These are phyloP conservation scores for Omphalotus olearius DNA, from an alignment of 1,284 basidiomycete species.

Conservation along the genomic window DNA sequence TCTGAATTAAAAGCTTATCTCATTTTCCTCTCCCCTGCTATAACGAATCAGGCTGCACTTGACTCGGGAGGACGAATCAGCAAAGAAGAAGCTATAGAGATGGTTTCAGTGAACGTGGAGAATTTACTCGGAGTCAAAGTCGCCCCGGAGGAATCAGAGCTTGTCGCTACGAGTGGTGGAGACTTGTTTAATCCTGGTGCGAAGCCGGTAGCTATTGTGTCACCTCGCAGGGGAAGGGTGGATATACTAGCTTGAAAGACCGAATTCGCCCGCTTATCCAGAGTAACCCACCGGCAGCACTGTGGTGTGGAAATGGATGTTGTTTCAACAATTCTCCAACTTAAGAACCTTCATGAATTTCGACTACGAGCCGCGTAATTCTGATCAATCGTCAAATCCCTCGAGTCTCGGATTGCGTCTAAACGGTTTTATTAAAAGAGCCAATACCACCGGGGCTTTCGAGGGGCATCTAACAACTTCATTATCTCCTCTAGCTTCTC, in stretches of 20 bases:
- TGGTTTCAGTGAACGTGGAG: slow-evolving; percentile 62
- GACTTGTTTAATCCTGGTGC: slow-evolving; percentile 51
- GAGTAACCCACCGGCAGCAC: too few species aligned
- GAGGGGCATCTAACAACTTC: too few species aligned
- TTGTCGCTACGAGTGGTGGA: slow-evolving; percentile 61
- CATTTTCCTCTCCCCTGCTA: neutral
- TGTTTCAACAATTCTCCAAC: too few species aligned
- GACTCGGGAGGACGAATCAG: slow-evolving; percentile 34
- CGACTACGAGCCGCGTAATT: too few species aligned
- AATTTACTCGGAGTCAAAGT: slow-evolving; percentile 40
- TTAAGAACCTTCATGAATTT: too few species aligned
- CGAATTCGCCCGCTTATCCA: too few species aligned
- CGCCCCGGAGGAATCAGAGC: slow-evolving; percentile 35
- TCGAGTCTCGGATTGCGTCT: too few species aligned
- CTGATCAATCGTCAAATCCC: too few species aligned
- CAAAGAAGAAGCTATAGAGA: slow-evolving; percentile 48
- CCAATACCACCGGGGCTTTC: too few species aligned
- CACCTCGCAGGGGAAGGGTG: slow-evolving; percentile 36
- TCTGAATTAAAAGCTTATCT: neutral
- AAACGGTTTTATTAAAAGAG: too few species aligned
- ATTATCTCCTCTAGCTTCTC: neutral
- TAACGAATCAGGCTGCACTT: slow-evolving; percentile 19
- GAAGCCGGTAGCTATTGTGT: slow-evolving; percentile 59
- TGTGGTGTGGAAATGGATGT: too few species aligned
- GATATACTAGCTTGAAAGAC: slow-evolving; percentile 21